Evolutionary conservation across 352 stramenopile genomes (phyloP), one percentile per base, ranked within the genome.

Genomic region (Globisporangium radiosum): DNA sequence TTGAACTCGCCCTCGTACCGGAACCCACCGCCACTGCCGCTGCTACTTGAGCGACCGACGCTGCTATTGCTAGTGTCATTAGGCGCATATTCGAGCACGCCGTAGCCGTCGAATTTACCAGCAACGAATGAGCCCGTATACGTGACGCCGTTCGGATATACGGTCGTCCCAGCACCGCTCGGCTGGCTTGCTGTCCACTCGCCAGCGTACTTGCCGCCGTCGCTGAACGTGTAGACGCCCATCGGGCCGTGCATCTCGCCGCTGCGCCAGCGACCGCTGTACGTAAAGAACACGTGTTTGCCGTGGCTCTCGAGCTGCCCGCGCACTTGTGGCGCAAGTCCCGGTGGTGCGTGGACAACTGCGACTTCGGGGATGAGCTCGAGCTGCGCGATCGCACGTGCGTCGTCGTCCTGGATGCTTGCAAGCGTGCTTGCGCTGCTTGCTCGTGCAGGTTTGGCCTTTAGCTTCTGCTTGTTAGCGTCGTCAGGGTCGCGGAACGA

Each of bases 81-180:
- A 33, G 43, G 11, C 7, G 66, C 57, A 63, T 80, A 75, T 40
- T 88, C 75, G 63, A 87, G 71, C 5, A 90, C 70, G 42, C 82
- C 82, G 43, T 71, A 81, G 39, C 80, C 82, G 52, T 90, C 74
- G 55, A 82, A 86, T 62, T 80, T 74, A 56, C 80, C 82, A 19
- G 71, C 51, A 0, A 59, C 63, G 54, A 89, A 89, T 5, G 62
- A 56, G 37, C 82, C 82, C 4, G 75, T 81, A 62, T 90, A 92
- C 54, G 78, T 86, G 37, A 85, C 78, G 25, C 82, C 78, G 36
- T 86, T 87, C 7, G 78, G 76, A 59, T 88, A 92, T n/a, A 78
- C 60, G 7, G 83, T 63, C 5, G 68, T 77, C 0, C 82, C 82
- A 4, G 70, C 67, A 13, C 82, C 79, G 36, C 72, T 66, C 33